Base-by-base conservation (phyloP, 345 rosid genomes). In the Camelina hispida region DNA sequence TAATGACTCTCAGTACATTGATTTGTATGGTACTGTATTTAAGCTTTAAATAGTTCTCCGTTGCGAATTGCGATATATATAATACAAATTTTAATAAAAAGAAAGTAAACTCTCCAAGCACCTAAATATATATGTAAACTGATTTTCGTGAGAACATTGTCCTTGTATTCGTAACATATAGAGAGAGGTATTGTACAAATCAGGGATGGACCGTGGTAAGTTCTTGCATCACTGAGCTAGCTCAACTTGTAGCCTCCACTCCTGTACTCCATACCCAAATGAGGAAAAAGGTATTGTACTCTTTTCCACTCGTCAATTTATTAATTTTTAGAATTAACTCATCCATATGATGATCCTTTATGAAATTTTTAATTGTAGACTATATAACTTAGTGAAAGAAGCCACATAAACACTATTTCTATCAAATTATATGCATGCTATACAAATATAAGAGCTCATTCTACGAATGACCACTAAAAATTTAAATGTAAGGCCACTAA, bases 221-320 rank as follows among this genome's bases (percentile, higher is more conserved):
- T 37, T 9, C 9, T 37, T 9, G 11, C 40, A 9, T 37, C 40
- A 37, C 12, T 37, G 9, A 3, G 40, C 9, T 37, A 9, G 40
- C 42, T 38, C 42, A 38, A 38, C 42, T 9, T 64, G 54, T 32
- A 38, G 57, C 77, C 70, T 64, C 69, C 53, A 52, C 59, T 12
- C 44, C 15, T 40, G 15, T 47, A 56, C 47, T 46, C 57, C 15
- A 7, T 32, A 70, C 23, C 46, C 5, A 38, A 30, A 48, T 35
- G 2, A 35, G 4, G 34, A 35, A 71, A 61, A 3, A 34, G 9
- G 59, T 18, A 61, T 0, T 20, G 40, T 13, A 20, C 66, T 40
- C 50, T 61, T 61, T 40, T 13, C 13, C 0, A 40, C 12, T 40
- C 7, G 13, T n/a, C 4, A 14, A 62, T 22, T 7, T 40, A 61